A percentile compares a stretch with the other conserved stretches of the same genome.
phyloP scores from a whole-genome alignment of 805 yeast genomes.

The Wickerhamiella domercqiae region DNA sequence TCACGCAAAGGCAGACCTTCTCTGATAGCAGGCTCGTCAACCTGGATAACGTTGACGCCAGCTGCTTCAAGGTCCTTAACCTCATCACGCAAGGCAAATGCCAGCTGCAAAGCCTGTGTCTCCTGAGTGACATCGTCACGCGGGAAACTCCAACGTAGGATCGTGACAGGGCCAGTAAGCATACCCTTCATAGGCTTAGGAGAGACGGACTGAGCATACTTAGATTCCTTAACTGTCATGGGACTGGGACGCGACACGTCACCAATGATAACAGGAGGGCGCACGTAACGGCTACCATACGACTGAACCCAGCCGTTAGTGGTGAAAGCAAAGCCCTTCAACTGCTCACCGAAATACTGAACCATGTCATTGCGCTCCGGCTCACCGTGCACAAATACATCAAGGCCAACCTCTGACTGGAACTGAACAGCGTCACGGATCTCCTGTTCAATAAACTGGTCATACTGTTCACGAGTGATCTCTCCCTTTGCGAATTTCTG shows the following conservation, averaged over 20 bases:
- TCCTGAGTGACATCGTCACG: conserved; percentile 92
- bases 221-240: conserved; percentile 98
- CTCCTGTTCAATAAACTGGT: conserved; percentile 91
- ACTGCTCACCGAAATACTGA: conserved; percentile 98
- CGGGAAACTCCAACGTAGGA: conserved; percentile 99
- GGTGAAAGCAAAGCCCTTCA: conserved; percentile 97
- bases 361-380: conserved; percentile 99
- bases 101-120: conserved; percentile 91
- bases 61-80: conserved; percentile 97
- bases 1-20: conserved; percentile 99
- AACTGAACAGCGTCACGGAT: conserved; percentile 89
- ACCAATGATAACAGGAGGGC: conserved; percentile 99
- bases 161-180: conserved; percentile 99
- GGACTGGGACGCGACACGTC: conserved; percentile 97
- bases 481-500: conserved; percentile 97
- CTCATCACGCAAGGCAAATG: conserved; percentile 96
- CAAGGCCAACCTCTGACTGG: conserved; percentile 98
- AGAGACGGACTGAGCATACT: conserved; percentile 95
- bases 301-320: conserved; percentile 99
- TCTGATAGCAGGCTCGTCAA: conserved; percentile 99
- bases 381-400: conserved; percentile 98
- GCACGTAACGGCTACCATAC: conserved; percentile 98
- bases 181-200: conserved; percentile 97
- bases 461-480: conserved; percentile 88
- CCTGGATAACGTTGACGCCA: conserved; percentile 95